Evolutionary conservation across 331 rosid genomes (phyloP).

Genomic region (Rosa hybrid): DNA sequence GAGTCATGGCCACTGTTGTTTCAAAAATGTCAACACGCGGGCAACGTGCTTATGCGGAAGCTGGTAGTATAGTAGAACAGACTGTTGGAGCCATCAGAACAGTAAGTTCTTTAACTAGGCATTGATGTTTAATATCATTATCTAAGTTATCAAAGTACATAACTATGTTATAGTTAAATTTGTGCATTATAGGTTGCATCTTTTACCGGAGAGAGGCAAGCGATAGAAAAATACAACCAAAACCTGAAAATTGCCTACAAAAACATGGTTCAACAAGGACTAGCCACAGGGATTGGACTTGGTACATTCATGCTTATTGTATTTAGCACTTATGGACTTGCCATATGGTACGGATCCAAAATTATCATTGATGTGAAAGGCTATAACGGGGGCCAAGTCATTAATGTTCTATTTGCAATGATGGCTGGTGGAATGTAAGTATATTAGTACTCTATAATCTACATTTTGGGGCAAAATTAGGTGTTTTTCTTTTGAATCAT

Average conservation of each 20-base stretch:
- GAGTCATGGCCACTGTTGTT: constrained; percentile 32
- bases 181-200: constrained; percentile 65
- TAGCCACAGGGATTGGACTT: constrained; percentile 64
- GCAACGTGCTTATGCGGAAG: constrained; percentile 78
- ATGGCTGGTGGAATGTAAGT: constrained; percentile 95
- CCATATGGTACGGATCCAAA: constrained; percentile 84
- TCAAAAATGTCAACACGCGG: constrained; percentile 66
- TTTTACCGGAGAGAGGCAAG: constrained; percentile 81
- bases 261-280: constrained; percentile 58
- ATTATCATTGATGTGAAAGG: constrained; percentile 54
- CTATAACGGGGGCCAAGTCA: constrained; percentile 71
- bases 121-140: background rate
- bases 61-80: constrained; percentile 79
- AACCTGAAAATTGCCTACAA: constrained; percentile 63
- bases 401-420: constrained; percentile 63
- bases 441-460: background rate
- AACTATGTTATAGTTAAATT: background rate
- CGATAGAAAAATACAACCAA: constrained; percentile 58
- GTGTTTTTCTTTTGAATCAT: background rate
- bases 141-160: background rate
- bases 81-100: constrained; percentile 74
- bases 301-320: constrained; percentile 45
- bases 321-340: constrained; percentile 75
- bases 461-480: background rate
- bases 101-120: constrained; percentile 35